Evolutionary conservation across 1,284 basidiomycete genomes (phyloP), one percentile per base, ranked within the genome.

Genomic region (Lentinula novae-zelandiae): DNA sequence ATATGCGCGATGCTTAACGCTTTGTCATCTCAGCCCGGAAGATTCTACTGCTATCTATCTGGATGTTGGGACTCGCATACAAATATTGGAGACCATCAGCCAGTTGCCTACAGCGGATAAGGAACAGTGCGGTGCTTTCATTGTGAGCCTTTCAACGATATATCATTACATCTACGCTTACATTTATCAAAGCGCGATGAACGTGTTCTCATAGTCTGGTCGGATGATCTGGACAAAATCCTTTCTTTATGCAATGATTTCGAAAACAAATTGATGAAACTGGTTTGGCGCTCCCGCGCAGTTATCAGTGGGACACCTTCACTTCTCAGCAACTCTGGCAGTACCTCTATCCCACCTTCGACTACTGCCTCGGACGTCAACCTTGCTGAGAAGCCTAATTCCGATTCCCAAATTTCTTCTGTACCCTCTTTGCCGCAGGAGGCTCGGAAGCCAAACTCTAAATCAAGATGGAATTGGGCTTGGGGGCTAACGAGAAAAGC

Each of bases 121-220:
- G 73, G 89, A 92, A 66, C 91, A 93, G 68, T 89, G 89, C 63
- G 91, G 85, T n/a, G 90, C 90, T 20, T 93, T 94, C 73, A 82
- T 93, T 62, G 86, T 88, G 67, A 66, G 81, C 76, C 15, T 22
- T n/a, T 7, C n/a, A 1, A 15, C 7, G 55, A 54, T 44, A 46
- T 33, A 57, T 36, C 6, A 13, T 40, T 40, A 22, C 46, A n/a
- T 46, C 9, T 9, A 36, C 15, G 57, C 48, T 17, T 57, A 27
- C 33, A 49, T 42, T 20, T 31, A 3, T 12, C 7, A 52, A 63
- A 88, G 87, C 84, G 90, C 42, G 84, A 87, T 68, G 90, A 93
- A 66, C 82, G 84, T 33, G 85, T 90, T 13, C 75, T 93, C 44
- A 78, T 91, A 51, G 81, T 89, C 44, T 94, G 91, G 92, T 83